These are phyloP conservation scores for Dalechampia spathulata DNA, from an alignment of 441 rosid genomes.

Conservation along the genomic window DNA sequence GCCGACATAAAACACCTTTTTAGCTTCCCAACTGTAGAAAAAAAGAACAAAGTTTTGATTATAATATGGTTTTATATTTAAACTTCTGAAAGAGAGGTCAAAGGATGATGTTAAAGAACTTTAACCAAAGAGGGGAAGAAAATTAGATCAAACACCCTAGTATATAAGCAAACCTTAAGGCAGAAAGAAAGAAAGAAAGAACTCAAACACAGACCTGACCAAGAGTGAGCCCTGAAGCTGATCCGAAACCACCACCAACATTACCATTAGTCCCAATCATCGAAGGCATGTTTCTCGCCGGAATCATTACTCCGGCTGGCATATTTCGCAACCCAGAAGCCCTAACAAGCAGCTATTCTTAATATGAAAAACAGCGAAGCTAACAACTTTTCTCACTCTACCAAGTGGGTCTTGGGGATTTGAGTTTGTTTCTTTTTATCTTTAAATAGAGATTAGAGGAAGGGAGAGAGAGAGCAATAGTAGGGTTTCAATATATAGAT, in stretches of 20 bases:
- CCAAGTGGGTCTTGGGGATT: too few relatives aligned
- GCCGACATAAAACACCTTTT: conserved; percentile 12
- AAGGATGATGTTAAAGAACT: neutral
- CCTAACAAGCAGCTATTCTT: conserved; percentile 14
- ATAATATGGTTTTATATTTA: neutral
- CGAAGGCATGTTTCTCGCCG: too few relatives aligned
- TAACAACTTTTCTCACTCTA: too few relatives aligned
- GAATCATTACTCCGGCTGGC: conserved; percentile 60
- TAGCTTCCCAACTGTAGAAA: conserved; percentile 7
- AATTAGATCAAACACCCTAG: neutral
- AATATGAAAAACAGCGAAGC: neutral
- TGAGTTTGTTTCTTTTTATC: conserved; percentile 3
- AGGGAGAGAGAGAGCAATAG: neutral
- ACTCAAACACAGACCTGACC: conserved; percentile 49
- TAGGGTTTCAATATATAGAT: conserved; percentile 7
- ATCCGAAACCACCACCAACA: too few relatives aligned
- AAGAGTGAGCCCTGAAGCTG: conserved; percentile 41
- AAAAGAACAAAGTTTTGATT: conserved; percentile 6
- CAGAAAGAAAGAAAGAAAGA: too few relatives aligned
- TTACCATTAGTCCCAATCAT: too few relatives aligned
- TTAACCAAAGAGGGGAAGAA: neutral
- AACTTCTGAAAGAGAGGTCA: neutral
- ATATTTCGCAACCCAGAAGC: conserved; percentile 29
- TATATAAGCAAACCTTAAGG: neutral
- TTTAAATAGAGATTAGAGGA: too few relatives aligned